Percentiles rank a stretch among this genome's conserved stretches.
Conservation (phyloP, 176 grass and related monocot species). For the Musa itinerans region DNA sequence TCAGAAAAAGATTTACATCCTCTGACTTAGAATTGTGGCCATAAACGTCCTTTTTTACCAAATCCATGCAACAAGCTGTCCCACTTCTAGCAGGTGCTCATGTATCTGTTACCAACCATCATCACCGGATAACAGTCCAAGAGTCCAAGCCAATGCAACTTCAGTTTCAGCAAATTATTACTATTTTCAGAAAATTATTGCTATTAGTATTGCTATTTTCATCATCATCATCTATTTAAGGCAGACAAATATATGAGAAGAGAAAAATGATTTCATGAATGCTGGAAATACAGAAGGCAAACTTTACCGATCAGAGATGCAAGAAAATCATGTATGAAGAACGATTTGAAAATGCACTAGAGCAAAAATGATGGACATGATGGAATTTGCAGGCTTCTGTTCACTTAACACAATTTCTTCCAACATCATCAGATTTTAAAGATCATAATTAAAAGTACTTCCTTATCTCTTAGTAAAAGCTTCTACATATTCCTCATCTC, state of each 20-base stretch:
- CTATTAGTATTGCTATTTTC: no score
- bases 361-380: neutral
- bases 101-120: no score
- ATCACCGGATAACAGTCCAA: no score
- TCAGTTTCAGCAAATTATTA: neutral
- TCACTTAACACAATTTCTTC: neutral
- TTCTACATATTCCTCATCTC: neutral
- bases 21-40: neutral
- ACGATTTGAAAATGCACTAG: neutral
- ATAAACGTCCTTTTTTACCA: neutral
- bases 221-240: no score
- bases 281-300: no score
- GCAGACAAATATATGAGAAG: no score
- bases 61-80: neutral
- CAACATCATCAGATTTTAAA: neutral
- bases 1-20: neutral
- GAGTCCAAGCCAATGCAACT: neutral
- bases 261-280: no score
- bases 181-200: no score
- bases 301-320: no score
- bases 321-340: neutral
- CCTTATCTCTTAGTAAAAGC: neutral
- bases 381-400: neutral
- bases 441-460: neutral
- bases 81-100: no score